These are phyloP conservation scores for Bipolaris gigantea DNA, from an alignment of 2,329 filamentous ascomycete species.

Conservation along the genomic window DNA sequence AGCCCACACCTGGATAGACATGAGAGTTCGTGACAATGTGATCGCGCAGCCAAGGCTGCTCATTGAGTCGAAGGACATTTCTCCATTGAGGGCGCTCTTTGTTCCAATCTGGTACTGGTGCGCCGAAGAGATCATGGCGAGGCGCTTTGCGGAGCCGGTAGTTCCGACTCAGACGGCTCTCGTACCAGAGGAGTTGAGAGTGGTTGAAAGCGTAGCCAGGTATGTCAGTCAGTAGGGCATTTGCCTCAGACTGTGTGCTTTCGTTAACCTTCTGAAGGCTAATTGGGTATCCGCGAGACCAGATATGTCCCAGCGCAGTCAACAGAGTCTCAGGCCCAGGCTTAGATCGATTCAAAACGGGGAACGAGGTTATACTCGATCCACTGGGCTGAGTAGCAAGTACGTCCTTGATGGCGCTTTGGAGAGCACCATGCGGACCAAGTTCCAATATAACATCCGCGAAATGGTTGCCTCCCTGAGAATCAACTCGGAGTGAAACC, in stretches of 20 bases:
- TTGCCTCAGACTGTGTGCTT: neutral
- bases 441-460: conserved; percentile 42
- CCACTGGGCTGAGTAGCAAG: conserved; percentile 1
- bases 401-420: conserved; percentile 17
- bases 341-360: neutral
- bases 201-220: conserved; percentile 33
- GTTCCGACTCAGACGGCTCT: conserved; percentile 8
- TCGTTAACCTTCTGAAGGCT: neutral
- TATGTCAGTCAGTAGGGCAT: conserved; percentile 23
- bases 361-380: neutral
- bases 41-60: conserved; percentile 16
- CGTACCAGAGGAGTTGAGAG: conserved; percentile 26
- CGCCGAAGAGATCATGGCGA: conserved; percentile 14
- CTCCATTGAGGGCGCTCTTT: conserved; percentile 3
- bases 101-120: neutral
- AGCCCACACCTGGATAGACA: conserved; percentile 12
- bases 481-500: neutral
- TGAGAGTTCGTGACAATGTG: conserved; percentile 18
- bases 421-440: conserved; percentile 51
- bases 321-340: neutral
- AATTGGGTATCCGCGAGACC: neutral
- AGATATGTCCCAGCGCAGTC: neutral
- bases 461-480: neutral
- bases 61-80: conserved; percentile 12
- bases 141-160: conserved; percentile 7